Evolutionary conservation across 805 yeast species (phyloP).

Genomic region (Huiozyma naganishii): DNA sequence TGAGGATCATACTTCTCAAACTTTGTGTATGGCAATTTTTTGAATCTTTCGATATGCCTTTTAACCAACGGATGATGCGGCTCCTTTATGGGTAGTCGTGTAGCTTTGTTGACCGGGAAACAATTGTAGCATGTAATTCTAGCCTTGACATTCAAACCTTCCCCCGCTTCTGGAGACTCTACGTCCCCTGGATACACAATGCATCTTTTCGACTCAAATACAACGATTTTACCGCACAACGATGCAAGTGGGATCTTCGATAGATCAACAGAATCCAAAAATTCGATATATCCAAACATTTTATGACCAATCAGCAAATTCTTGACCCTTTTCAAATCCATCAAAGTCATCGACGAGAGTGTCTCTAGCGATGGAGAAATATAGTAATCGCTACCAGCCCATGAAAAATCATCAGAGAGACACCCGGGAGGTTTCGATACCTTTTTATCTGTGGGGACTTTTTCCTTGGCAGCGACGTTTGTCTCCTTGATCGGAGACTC

Average conservation of each 20-base stretch:
- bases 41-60: slow-evolving; percentile 58
- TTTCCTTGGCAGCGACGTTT: background rate
- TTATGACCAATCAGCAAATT: slow-evolving; percentile 70
- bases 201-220: slow-evolving; percentile 50
- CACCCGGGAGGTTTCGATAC: background rate
- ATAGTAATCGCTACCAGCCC: slow-evolving; percentile 75
- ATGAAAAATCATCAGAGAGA: slow-evolving; percentile 32
- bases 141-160: slow-evolving; percentile 74
- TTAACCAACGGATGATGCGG: slow-evolving; percentile 61
- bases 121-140: slow-evolving; percentile 67
- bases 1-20: slow-evolving; percentile 70
- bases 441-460: no score
- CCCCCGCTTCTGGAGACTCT: slow-evolving; percentile 54
- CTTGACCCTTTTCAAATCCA: slow-evolving; percentile 52
- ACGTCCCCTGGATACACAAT: slow-evolving; percentile 60
- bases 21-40: slow-evolving; percentile 35
- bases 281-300: slow-evolving; percentile 62
- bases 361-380: slow-evolving; percentile 66
- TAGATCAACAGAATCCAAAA: slow-evolving; percentile 73
- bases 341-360: slow-evolving; percentile 45
- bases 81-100: slow-evolving; percentile 64
- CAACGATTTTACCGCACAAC: slow-evolving; percentile 55
- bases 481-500: background rate
- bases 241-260: slow-evolving; percentile 54
- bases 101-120: slow-evolving; percentile 70